A percentile compares a stretch with the other conserved stretches of the same genome.
phyloP scores from a whole-genome alignment of 148 eudicot species.

The Camellia japonica region DNA sequence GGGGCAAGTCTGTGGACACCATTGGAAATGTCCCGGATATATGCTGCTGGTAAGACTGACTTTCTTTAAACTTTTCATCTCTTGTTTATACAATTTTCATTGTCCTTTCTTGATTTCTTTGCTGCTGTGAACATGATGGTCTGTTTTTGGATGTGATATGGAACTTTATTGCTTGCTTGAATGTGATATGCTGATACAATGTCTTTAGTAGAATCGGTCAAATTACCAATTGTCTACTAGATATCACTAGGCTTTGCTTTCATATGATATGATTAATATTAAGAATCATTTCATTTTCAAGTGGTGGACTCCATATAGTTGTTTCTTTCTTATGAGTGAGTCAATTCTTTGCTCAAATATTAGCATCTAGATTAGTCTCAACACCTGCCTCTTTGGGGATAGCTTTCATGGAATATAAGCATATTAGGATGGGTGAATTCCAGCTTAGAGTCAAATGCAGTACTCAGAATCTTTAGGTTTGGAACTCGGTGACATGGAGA shows the following conservation, averaged over 20 bases:
- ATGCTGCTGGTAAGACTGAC: constrained; percentile 29
- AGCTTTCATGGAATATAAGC: neutral
- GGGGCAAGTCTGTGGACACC: constrained; percentile 17
- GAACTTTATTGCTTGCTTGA: neutral
- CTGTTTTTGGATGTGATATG: neutral
- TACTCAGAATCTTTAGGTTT: neutral
- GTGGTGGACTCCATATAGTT: neutral
- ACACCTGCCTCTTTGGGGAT: too few species aligned
- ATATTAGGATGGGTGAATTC: constrained; percentile 5
- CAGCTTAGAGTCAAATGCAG: neutral
- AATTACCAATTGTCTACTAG: neutral
- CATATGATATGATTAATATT: neutral
- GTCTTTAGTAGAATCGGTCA: neutral
- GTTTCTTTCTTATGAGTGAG: neutral
- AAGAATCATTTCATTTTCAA: neutral
- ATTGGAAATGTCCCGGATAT: constrained; percentile 25
- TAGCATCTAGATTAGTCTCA: too few species aligned
- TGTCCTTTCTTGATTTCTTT: neutral
- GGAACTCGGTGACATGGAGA: too few species aligned
- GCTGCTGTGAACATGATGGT: neutral
- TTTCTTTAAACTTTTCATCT: neutral
- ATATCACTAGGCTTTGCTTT: neutral
- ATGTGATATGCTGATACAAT: neutral
- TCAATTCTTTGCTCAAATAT: too few species aligned
- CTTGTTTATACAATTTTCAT: neutral